A percentile compares a stretch with the other conserved stretches of the same genome.
These are phyloP conservation scores for Xylaria bambusicola DNA, from an alignment of 495 filamentous ascomycete species.

Conservation along the genomic window DNA sequence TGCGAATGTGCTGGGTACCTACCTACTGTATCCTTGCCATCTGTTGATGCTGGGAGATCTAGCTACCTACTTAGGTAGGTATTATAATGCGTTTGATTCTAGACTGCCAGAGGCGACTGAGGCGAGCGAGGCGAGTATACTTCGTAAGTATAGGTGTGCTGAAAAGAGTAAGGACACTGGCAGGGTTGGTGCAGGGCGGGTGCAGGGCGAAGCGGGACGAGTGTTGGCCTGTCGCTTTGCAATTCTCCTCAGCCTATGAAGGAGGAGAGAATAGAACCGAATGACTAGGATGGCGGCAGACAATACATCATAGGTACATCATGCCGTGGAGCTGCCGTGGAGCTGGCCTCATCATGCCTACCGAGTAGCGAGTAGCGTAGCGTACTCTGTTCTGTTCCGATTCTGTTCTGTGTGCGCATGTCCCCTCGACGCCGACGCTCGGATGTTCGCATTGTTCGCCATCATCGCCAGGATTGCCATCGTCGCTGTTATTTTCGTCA, in stretches of 20 bases:
- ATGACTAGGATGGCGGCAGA: slow-evolving; percentile 1
- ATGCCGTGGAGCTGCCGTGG: slow-evolving; percentile 10
- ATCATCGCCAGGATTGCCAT: not conserved
- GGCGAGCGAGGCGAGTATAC: too few species aligned
- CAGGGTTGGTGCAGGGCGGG: not conserved
- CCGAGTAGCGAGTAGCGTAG: too few species aligned
- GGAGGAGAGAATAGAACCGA: not conserved
- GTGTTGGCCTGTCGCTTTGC: not conserved
- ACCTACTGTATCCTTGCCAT: not conserved
- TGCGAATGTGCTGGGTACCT: not conserved
- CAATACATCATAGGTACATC: slow-evolving; percentile 21
- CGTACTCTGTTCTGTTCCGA: not conserved
- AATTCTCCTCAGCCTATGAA: not conserved
- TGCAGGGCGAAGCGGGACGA: slow-evolving; percentile 13
- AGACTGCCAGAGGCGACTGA: too few species aligned
- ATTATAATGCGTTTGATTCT: too few species aligned
- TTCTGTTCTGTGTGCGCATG: not conserved
- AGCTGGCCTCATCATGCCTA: not conserved
- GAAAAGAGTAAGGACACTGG: too few species aligned
- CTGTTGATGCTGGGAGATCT: not conserved
- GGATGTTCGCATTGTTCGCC: not conserved
- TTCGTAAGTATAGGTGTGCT: too few species aligned
- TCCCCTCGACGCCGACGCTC: not conserved
- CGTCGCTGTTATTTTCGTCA: slow-evolving; percentile 18
- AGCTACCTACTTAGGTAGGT: too few species aligned